Evolutionary conservation across 352 stramenopile species (phyloP).

Genomic region (Globisporangium nagaii): DNA sequence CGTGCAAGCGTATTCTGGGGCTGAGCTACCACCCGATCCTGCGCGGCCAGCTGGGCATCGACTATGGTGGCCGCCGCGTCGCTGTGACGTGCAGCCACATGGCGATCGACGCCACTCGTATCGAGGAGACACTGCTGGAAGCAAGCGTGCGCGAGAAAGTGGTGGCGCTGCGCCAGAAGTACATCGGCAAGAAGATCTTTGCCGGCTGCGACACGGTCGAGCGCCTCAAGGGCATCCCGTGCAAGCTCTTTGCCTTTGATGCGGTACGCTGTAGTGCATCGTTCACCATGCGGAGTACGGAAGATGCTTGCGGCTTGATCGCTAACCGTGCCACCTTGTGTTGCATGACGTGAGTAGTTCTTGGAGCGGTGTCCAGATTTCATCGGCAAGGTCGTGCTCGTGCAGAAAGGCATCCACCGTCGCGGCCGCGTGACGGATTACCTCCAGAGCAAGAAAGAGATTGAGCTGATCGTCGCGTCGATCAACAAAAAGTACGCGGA

Average conservation of each 20-base stretch:
- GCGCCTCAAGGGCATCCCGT: constrained; percentile 94
- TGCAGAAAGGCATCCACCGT: constrained; percentile 75
- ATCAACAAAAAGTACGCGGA: constrained; percentile 91
- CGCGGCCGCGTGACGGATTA: constrained; percentile 92
- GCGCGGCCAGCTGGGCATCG: constrained; percentile 88
- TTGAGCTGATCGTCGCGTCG: constrained; percentile 80
- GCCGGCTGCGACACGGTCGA: constrained; percentile 93
- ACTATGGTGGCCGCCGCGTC: constrained; percentile 93
- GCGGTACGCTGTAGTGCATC: constrained; percentile 18
- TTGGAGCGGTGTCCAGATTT: constrained; percentile 83
- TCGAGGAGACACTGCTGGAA: constrained; percentile 43
- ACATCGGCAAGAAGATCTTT: constrained; percentile 82
- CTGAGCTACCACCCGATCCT: constrained; percentile 91
- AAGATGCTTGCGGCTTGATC: no score
- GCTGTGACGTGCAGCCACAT: constrained; percentile 94
- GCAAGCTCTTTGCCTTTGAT: constrained; percentile 96
- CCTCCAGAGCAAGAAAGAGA: constrained; percentile 91
- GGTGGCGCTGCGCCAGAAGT: constrained; percentile 53
- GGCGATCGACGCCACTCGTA: constrained; percentile 54
- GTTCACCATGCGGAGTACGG: no score
- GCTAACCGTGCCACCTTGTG: no score
- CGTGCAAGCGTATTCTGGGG: constrained; percentile 91
- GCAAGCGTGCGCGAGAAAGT: constrained; percentile 44
- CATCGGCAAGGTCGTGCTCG: constrained; percentile 72
- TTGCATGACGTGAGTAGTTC: no score